A percentile compares a stretch with the other conserved stretches of the same genome.
Evolutionary conservation across 1,284 basidiomycete genomes (phyloP).

Genomic region (Crepidotus sp.): DNA sequence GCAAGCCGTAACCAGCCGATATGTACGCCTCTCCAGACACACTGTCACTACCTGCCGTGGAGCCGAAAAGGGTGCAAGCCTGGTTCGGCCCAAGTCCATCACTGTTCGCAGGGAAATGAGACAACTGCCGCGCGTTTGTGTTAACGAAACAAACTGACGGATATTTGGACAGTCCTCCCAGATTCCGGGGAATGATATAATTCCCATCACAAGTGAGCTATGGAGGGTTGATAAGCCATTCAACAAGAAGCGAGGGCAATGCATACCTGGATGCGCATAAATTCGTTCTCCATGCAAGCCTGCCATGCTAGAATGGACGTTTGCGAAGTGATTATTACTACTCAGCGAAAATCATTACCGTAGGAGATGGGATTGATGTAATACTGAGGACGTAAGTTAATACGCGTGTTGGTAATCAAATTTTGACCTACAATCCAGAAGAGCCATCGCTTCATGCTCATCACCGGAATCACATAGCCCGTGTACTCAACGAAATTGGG

Average conservation of each 20-base stretch:
- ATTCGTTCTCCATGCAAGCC: constrained; percentile 78
- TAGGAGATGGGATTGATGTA: constrained; percentile 75
- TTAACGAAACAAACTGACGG: constrained; percentile 39
- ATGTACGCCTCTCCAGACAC: constrained; percentile 56
- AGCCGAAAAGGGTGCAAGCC: constrained; percentile 58
- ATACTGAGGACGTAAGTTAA: constrained; percentile 32
- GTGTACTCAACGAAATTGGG: constrained; percentile 56
- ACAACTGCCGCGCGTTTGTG: background rate
- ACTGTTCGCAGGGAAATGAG: constrained; percentile 23
- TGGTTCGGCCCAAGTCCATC: constrained; percentile 52
- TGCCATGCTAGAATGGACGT: constrained; percentile 46
- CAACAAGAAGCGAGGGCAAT: background rate
- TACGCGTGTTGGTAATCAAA: background rate
- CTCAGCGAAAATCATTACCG: constrained; percentile 37
- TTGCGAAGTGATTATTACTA: background rate
- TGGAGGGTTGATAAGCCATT: constrained; percentile 9
- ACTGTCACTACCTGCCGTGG: constrained; percentile 36
- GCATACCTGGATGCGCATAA: constrained; percentile 55
- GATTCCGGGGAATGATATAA: constrained; percentile 67
- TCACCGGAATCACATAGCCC: constrained; percentile 68
- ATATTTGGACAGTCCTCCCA: constrained; percentile 52
- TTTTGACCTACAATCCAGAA: constrained; percentile 66
- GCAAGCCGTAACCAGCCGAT: constrained; percentile 41
- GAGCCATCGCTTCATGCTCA: constrained; percentile 78
- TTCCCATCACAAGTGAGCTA: constrained; percentile 60